phyloP scores from a whole-genome alignment of 768 basidiomycete genomes.

The Suillus decipiens region DNA sequence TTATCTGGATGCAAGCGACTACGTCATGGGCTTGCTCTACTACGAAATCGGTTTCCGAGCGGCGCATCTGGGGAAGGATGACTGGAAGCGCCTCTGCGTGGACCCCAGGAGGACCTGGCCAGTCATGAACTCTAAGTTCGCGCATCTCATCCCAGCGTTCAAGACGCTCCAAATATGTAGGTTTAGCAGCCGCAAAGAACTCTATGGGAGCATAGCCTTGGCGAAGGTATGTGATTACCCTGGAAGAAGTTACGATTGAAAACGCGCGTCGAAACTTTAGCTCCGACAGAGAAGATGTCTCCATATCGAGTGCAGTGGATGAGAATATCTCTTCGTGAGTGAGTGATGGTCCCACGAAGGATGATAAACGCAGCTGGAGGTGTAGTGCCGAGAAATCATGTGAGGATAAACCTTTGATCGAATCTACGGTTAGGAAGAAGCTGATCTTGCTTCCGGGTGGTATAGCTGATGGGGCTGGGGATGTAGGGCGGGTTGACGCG shows the following conservation, averaged over 20 bases:
- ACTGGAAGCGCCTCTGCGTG: slow-evolving; percentile 42
- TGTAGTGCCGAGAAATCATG: slow-evolving; percentile 87
- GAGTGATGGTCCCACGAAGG: slow-evolving; percentile 74
- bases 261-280: slow-evolving; percentile 85
- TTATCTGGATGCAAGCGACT: slow-evolving; percentile 83
- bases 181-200: slow-evolving; percentile 81
- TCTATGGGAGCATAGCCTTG: slow-evolving; percentile 85
- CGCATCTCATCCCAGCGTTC: slow-evolving; percentile 94
- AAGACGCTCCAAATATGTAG: slow-evolving; percentile 84
- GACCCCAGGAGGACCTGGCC: slow-evolving; percentile 32
- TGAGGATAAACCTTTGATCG: slow-evolving; percentile 86
- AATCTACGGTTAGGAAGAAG: slow-evolving; percentile 85
- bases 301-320: slow-evolving; percentile 74
- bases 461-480: slow-evolving; percentile 69
- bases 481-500: slow-evolving; percentile 71
- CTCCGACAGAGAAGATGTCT: slow-evolving; percentile 68
- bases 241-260: slow-evolving; percentile 72
- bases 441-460: slow-evolving; percentile 77
- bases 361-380: slow-evolving; percentile 84
- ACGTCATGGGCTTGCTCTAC: slow-evolving; percentile 88
- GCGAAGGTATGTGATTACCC: slow-evolving; percentile 70
- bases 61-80: slow-evolving; percentile 73
- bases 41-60: slow-evolving; percentile 91
- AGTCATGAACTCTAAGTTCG: slow-evolving; percentile 60
- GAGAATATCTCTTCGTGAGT: slow-evolving; percentile 81